Conservation (phyloP, 2,329 filamentous ascomycete species). For the Parastagonospora nodorum region DNA sequence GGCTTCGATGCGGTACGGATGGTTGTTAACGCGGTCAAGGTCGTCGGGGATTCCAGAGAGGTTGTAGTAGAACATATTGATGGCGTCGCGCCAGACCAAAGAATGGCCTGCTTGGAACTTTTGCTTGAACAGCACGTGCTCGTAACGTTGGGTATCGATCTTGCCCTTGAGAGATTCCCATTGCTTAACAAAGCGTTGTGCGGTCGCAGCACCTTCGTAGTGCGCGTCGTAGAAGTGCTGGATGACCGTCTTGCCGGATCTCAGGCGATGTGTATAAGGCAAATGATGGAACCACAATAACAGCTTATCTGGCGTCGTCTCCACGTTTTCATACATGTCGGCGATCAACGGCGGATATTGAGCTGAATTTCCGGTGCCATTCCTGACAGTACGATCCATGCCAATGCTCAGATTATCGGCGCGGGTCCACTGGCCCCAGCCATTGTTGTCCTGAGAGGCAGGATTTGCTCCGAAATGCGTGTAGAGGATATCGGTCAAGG, state of each 20-base stretch:
- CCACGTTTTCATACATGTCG: constrained; percentile 61
- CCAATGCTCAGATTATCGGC: constrained; percentile 65
- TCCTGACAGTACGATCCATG: constrained; percentile 72
- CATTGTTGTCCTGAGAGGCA: constrained; percentile 68
- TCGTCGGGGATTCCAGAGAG: constrained; percentile 65
- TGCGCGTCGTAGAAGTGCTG: constrained; percentile 70
- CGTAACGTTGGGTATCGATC: constrained; percentile 65
- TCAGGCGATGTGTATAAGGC: constrained; percentile 65
- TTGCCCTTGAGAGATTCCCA: constrained; percentile 63
- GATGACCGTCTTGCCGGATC: constrained; percentile 69
- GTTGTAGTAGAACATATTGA: constrained; percentile 68
- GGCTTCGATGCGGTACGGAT: constrained; percentile 71
- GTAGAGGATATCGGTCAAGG: constrained; percentile 69
- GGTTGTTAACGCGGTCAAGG: constrained; percentile 60
- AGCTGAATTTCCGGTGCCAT: constrained; percentile 68
- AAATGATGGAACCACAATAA: constrained; percentile 78
- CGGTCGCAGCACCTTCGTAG: constrained; percentile 63
- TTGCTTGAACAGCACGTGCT: constrained; percentile 63
- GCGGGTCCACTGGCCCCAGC: constrained; percentile 75
- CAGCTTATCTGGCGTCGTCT: constrained; percentile 69
- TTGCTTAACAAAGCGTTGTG: constrained; percentile 60
- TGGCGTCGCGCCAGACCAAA: constrained; percentile 71
- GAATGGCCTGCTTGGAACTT: constrained; percentile 71
- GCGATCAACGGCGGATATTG: constrained; percentile 69
- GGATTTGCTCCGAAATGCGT: constrained; percentile 72